A percentile compares a stretch with the other conserved stretches of the same genome.
These are phyloP conservation scores for Cyberlindnera mycetangii DNA, from an alignment of 805 yeast species.

Conservation along the genomic window DNA sequence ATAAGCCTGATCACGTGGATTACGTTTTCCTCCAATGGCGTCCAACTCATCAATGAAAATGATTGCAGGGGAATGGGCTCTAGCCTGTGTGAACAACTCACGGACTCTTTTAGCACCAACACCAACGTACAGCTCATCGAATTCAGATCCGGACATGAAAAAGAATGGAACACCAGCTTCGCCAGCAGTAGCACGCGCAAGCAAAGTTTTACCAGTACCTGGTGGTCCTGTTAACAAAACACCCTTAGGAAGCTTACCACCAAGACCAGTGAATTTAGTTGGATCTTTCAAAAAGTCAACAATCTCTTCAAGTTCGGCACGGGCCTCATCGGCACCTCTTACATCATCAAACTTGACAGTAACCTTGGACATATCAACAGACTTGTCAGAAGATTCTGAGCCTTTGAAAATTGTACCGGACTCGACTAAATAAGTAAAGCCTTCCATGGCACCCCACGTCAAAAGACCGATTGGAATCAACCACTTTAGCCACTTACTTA, in stretches of 20 bases:
- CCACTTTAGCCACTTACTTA: conserved; percentile 89
- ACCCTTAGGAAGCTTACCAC: conserved; percentile 98
- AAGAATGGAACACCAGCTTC: conserved; percentile 99
- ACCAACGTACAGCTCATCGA: conserved; percentile 97
- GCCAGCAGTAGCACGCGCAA: conserved; percentile 98
- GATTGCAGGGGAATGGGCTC: conserved; percentile 94
- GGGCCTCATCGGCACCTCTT: conserved; percentile 97
- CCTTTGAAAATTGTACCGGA: conserved; percentile 76
- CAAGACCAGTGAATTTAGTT: conserved; percentile 90
- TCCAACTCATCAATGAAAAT: conserved; percentile 97
- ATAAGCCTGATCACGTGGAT: conserved; percentile 96
- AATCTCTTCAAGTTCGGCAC: conserved; percentile 94
- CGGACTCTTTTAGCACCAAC: conserved; percentile 98
- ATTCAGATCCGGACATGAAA: conserved; percentile 98
- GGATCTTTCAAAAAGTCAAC: conserved; percentile 98
- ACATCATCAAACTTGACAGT: conserved; percentile 91
- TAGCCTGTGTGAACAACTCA: conserved; percentile 88
- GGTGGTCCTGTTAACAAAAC: conserved; percentile 97
- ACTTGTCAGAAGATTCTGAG: conserved; percentile 68
- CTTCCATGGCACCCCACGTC: conserved; percentile 78
- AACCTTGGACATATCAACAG: conserved; percentile 80
- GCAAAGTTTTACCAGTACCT: conserved; percentile 96
- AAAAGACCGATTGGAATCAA: conserved; percentile 74
- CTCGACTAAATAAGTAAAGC: conserved; percentile 77
- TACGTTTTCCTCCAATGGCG: conserved; percentile 97